phyloP scores from a whole-genome alignment of 768 basidiomycete genomes.

The Tylopilus rubrobrunneus region DNA sequence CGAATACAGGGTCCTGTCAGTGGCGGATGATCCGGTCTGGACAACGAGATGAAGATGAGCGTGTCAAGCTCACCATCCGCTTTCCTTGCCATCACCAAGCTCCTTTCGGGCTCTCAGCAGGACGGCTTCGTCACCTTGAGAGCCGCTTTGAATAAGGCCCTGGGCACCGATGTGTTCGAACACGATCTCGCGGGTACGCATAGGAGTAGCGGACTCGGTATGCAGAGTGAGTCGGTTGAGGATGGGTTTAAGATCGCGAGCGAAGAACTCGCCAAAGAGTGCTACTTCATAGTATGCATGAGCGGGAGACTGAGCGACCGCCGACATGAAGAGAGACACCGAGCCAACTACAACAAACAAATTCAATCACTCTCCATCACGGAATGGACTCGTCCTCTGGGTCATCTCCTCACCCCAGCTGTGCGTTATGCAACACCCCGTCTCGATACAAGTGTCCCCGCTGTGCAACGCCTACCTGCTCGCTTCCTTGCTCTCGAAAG shows the following conservation, averaged over 20 bases:
- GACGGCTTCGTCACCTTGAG: slow-evolving; percentile 57
- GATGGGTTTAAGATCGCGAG: slow-evolving; percentile 70
- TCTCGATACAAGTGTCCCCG: slow-evolving; percentile 79
- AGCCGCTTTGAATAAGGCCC: slow-evolving; percentile 47
- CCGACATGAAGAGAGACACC: slow-evolving; percentile 14
- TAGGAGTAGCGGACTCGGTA: slow-evolving; percentile 68
- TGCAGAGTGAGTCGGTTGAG: slow-evolving; percentile 80
- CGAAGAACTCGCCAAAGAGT: slow-evolving; percentile 77
- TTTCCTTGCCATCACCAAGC: slow-evolving; percentile 46
- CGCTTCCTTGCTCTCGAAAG: slow-evolving; percentile 57
- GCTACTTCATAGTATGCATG: slow-evolving; percentile 82
- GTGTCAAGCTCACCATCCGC: slow-evolving; percentile 54
- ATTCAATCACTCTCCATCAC: neutral
- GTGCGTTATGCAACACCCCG: slow-evolving; percentile 46
- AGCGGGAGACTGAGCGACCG: slow-evolving; percentile 28
- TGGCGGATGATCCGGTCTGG: neutral
- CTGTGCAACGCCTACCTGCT: slow-evolving; percentile 70
- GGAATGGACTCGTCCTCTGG: slow-evolving; percentile 17
- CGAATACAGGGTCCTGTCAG: slow-evolving; percentile 65
- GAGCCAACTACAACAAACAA: neutral
- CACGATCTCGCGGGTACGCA: slow-evolving; percentile 75
- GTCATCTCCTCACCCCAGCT: slow-evolving; percentile 29
- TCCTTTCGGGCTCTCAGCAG: slow-evolving; percentile 75
- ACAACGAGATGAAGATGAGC: neutral
- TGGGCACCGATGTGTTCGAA: slow-evolving; percentile 76